Percentiles rank a stretch among this genome's conserved stretches.
Conservation (phyloP, 2,329 filamentous ascomycete genomes). For the Fusarium sp. region DNA sequence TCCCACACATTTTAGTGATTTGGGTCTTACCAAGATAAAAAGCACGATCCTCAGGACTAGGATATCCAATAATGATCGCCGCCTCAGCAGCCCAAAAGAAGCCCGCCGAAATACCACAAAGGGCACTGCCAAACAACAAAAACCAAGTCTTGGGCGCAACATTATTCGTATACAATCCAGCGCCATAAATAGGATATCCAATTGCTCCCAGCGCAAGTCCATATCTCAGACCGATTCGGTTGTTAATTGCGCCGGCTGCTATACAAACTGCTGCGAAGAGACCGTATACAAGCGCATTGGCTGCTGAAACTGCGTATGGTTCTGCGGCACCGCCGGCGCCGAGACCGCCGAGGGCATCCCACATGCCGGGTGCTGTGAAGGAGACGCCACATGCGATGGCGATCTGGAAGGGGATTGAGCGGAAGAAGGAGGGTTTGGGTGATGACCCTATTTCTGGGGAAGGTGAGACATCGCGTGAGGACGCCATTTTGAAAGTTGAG, state of each 20-base stretch:
- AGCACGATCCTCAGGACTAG: conserved; percentile 15
- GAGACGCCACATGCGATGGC: conserved; percentile 36
- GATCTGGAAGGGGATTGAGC: conserved; percentile 38
- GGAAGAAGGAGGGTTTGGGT: conserved; percentile 14
- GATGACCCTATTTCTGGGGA: not conserved
- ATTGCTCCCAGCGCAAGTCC: conserved; percentile 16
- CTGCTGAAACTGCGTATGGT: conserved; percentile 62
- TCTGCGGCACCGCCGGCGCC: conserved; percentile 63
- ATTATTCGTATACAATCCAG: conserved; percentile 23
- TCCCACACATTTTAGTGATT: rapidly evolving
- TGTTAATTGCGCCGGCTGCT: conserved; percentile 19
- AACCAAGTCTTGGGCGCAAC: conserved; percentile 44
- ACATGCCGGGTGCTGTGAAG: conserved; percentile 44
- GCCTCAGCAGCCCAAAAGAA: conserved; percentile 53
- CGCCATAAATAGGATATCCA: conserved; percentile 18
- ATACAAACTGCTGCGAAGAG: conserved; percentile 23
- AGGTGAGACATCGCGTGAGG: conserved; percentile 9
- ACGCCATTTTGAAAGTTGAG: conserved; percentile 6
- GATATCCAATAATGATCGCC: conserved; percentile 54
- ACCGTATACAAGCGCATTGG: conserved; percentile 10
- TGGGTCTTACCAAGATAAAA: conserved; percentile 14
- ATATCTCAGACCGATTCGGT: not conserved
- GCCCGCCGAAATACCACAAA: conserved; percentile 58
- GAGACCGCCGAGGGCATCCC: conserved; percentile 45
- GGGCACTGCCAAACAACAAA: conserved; percentile 23